Evolutionary conservation across 495 filamentous ascomycete genomes (phyloP).

Genomic region (Neurospora discreta): DNA sequence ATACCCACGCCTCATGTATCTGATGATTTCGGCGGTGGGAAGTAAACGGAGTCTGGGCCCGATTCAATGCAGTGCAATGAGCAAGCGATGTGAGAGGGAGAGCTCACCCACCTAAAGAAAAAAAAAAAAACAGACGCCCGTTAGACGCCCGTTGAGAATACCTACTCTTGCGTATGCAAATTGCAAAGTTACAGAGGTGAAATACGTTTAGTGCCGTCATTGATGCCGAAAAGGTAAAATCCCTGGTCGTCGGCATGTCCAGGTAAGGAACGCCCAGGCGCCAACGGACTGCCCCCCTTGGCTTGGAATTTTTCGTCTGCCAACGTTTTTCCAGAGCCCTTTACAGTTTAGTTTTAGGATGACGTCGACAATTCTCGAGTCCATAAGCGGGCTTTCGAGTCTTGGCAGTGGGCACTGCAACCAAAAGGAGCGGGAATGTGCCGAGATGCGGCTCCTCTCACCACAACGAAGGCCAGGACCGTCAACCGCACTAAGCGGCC

Average conservation of each 20-base stretch:
- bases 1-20: neutral
- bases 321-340: neutral
- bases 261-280: neutral
- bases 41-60: neutral
- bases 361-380: neutral
- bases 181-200: neutral
- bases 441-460: neutral
- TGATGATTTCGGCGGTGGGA: neutral
- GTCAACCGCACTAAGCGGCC: neutral
- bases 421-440: neutral
- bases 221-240: neutral
- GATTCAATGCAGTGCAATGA: neutral
- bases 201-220: neutral
- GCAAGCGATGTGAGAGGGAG: neutral
- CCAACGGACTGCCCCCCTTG: neutral
- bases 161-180: too few relatives aligned
- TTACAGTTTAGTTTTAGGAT: neutral
- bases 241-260: neutral
- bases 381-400: neutral
- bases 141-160: neutral
- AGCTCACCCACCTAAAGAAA: neutral
- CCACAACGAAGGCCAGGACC: neutral
- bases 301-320: neutral
- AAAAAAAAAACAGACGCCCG: neutral
- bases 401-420: neutral